Evolutionary conservation across 73 alveolate species (phyloP), one percentile per base, ranked within the genome.

Genomic region (Paramecium octaurelia): DNA sequence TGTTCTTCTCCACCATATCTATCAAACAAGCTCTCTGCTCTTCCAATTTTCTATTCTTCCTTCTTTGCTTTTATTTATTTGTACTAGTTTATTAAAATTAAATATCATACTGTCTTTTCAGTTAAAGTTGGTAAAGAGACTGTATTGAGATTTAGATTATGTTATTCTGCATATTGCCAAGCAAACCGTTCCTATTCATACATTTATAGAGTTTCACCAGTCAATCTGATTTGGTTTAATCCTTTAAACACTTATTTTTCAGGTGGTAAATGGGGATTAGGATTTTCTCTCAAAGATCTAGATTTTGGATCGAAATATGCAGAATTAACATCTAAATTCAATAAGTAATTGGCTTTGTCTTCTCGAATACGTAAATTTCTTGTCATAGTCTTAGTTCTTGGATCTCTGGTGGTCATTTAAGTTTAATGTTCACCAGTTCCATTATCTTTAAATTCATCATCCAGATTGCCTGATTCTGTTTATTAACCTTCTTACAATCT

Each of bases 111-210:
- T 5, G 95, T 88, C 24, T 94, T 87, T 76, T 95, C 99, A 6
- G 97, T 96, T 44, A 95, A 92, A 75, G 98, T 93, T 18, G 99
- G 99, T 96, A 94, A 86, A 11, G 99, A 97, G 4, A 96, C 95
- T 42, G 92, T 92, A 92, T 95, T 96, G 21, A 95, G 70, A 85
- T 94, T 96, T 8, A 95, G 91, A 48, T 95, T 95, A 16, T 95
- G 95, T 21, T 90, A 80, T 92, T 90, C 93, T 31, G 93, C 92
- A 44, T 98, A 97, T 20, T 95, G 94, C 86, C 93, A 77, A 6
- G 93, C 92, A 80, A 96, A 93, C 11, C 93, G 93, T 44, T 96
- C 98, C 48, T 95, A 77, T 40, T 95, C 93, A 92, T 93, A 84
- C 86, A 92, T 71, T 16, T 89, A 84, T 27, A 93, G 34, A 84